These are phyloP conservation scores for Aspergillus indologenus DNA, from an alignment of 495 filamentous ascomycete genomes.

Conservation along the genomic window DNA sequence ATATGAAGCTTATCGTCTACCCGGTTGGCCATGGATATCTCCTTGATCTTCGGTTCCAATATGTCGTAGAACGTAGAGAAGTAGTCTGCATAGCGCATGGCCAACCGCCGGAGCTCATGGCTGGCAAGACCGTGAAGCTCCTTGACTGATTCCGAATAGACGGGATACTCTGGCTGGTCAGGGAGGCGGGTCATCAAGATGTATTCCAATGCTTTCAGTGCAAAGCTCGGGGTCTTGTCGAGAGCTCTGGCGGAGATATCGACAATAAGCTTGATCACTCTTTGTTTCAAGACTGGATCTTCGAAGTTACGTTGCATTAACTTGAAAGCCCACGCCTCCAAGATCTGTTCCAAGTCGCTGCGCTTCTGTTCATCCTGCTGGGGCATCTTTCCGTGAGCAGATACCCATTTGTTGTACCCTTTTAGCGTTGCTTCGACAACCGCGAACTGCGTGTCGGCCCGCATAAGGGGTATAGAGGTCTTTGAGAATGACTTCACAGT, in stretches of 20 bases:
- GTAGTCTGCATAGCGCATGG: constrained; percentile 85
- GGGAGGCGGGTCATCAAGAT: constrained; percentile 76
- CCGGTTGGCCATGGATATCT: constrained; percentile 68
- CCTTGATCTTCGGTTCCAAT: constrained; percentile 76
- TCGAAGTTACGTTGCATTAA: constrained; percentile 75
- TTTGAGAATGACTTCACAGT: constrained; percentile 73
- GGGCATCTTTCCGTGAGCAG: constrained; percentile 48
- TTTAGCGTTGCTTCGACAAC: constrained; percentile 90
- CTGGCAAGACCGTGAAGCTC: constrained; percentile 78
- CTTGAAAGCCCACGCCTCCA: constrained; percentile 78
- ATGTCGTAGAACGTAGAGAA: constrained; percentile 84
- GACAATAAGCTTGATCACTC: constrained; percentile 78
- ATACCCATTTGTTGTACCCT: constrained; percentile 80
- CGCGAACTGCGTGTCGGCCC: constrained; percentile 82
- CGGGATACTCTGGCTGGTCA: constrained; percentile 61
- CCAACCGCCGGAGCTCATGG: constrained; percentile 83
- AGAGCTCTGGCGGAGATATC: constrained; percentile 80
- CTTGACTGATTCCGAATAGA: constrained; percentile 88
- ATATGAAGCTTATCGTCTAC: constrained; percentile 72
- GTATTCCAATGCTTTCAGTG: constrained; percentile 83
- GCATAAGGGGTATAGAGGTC: constrained; percentile 69
- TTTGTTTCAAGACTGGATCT: constrained; percentile 84
- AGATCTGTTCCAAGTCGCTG: constrained; percentile 57
- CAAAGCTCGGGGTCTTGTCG: constrained; percentile 73
- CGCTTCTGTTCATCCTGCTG: constrained; percentile 61